phyloP scores from a whole-genome alignment of 768 basidiomycete genomes.

The Cantharellus cinnabarinus region DNA sequence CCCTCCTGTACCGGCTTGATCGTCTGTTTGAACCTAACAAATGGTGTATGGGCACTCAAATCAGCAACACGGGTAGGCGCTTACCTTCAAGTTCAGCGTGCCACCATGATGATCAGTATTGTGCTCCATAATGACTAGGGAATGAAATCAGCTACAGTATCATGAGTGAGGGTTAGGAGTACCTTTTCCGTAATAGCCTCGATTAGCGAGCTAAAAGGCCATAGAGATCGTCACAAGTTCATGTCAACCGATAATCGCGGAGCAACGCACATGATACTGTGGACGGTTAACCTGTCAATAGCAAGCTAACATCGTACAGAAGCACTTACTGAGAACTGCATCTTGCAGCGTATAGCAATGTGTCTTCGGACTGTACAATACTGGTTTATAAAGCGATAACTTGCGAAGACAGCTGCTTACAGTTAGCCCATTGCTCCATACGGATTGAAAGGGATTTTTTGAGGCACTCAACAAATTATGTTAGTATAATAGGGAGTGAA shows the following conservation, averaged over 20 bases:
- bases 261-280: slow-evolving; percentile 1
- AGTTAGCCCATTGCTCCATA: slow-evolving; percentile 61
- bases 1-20: slow-evolving; percentile 28
- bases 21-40: slow-evolving; percentile 60
- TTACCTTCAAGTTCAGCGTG: slow-evolving; percentile 44
- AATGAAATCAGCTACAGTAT: too few species aligned
- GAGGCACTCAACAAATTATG: slow-evolving; percentile 30
- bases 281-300: not conserved
- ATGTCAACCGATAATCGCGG: not conserved
- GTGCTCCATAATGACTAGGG: slow-evolving; percentile 55
- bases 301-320: not conserved
- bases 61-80: slow-evolving; percentile 5
- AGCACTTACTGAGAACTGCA: slow-evolving; percentile 4
- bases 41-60: not conserved
- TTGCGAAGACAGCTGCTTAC: not conserved
- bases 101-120: slow-evolving; percentile 15
- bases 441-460: slow-evolving; percentile 44
- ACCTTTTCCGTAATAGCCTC: slow-evolving; percentile 73
- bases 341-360: slow-evolving; percentile 70
- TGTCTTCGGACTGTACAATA: slow-evolving; percentile 36
- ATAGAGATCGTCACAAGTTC: slow-evolving; percentile 42
- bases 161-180: not conserved
- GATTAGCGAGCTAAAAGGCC: slow-evolving; percentile 39
- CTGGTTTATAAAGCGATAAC: not conserved
- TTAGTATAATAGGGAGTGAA: too few species aligned